Base-by-base conservation (phyloP, 805 yeast genomes). In the Cyberlindnera subsufficiens region DNA sequence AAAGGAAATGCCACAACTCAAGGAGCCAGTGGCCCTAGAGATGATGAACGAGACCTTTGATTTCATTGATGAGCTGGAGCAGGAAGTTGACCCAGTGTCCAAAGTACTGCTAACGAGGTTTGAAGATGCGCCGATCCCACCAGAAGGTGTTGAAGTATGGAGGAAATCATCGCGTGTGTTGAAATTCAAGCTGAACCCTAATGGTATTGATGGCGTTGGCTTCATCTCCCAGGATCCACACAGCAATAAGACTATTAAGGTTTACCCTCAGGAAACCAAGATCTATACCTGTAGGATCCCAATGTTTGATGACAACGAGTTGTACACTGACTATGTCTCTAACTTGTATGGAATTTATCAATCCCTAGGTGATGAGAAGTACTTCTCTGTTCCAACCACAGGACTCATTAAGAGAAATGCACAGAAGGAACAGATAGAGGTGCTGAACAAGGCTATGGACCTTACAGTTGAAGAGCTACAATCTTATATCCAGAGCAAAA, bases 311-410 rank as follows among this genome's bases (percentile, higher is more conserved):
- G 63, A 66, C 25, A 66, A 77, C 1, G 52, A 55, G 6, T 63
- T 63, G 18, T 80, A 74, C 51, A 53, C 64, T 3, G 57, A 68
- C 10, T 83, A 77, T 49, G 68, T 78, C 32, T 71, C 72, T 25
- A 57, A 67, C 9, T 52, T 77, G 13, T 84, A 74, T 58, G 75
- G 75, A 46, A 64, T 72, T 3, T 72, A 80, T 47, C 80, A 79
- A 49, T 64, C 68, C 2, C 50, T 76, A 20, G 71, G 77, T 15
- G 65, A 67, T n/a, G 67, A 72, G 43, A 65, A 65, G 39, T 49
- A 62, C 22, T 74, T 66, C 49, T 63, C 69, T 17, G 60, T 63
- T 3, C 70, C 69, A 11, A 63, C 69, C 0, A 61, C 68, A 25
- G 74, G 74, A 15, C 53, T 68, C 6, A 60, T 61, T 40, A 67